Conservation (phyloP, 768 basidiomycete genomes). For the Kwoniella europaea region DNA sequence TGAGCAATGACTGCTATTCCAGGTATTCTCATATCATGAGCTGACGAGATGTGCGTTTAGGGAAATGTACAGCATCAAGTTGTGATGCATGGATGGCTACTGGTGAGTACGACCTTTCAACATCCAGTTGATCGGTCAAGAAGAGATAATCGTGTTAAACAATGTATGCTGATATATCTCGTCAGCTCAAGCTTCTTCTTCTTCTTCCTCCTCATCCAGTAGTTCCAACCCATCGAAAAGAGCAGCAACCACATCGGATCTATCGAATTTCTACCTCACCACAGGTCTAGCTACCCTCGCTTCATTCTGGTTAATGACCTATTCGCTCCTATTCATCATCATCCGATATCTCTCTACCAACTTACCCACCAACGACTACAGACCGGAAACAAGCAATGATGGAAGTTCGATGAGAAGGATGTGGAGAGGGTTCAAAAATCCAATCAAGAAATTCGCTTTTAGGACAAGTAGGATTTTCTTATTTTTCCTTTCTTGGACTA, state of each 20-base stretch:
- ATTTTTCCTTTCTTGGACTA: constrained; percentile 14
- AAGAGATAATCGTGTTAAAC: not conserved
- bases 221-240: not conserved
- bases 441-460: constrained; percentile 25
- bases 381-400: not conserved
- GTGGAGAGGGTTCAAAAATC: constrained; percentile 4
- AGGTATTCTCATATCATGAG: not conserved
- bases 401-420: not conserved
- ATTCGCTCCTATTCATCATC: constrained; percentile 14
- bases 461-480: constrained; percentile 11
- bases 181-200: not conserved
- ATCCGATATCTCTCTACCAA: constrained; percentile 8
- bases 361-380: constrained; percentile 1
- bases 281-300: constrained; percentile 27
- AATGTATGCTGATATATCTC: not conserved
- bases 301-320: constrained; percentile 27
- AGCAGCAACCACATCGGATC: constrained; percentile 1
- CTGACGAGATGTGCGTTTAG: constrained; percentile 6
- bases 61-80: constrained; percentile 11
- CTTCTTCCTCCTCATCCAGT: not conserved
- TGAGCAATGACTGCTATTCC: constrained; percentile 10
- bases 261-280: constrained; percentile 21
- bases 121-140: too few species aligned
- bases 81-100: constrained; percentile 25
- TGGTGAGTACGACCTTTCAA: constrained; percentile 15